phyloP scores from a whole-genome alignment of 257 asterid species.

The Rehmannia glutinosa region DNA sequence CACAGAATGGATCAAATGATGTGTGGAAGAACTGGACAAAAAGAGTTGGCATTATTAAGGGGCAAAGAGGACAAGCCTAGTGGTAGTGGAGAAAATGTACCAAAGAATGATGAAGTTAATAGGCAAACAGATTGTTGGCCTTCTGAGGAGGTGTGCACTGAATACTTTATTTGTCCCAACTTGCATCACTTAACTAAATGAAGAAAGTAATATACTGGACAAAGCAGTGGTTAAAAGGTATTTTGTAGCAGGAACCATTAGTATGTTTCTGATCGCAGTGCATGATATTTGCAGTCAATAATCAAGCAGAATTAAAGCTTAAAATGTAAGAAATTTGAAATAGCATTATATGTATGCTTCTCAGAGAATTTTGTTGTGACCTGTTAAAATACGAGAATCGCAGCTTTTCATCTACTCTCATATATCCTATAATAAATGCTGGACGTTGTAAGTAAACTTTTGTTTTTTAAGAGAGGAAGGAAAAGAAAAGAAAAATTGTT shows the following conservation, averaged over 20 bases:
- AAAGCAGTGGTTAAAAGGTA: neutral
- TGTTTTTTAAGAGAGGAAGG: no score
- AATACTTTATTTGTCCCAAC: conserved; percentile 9
- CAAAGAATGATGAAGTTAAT: conserved; percentile 36
- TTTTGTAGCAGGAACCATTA: conserved; percentile 4
- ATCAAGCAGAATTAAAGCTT: neutral
- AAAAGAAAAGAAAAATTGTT: neutral
- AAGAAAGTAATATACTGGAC: neutral
- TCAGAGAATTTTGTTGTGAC: neutral
- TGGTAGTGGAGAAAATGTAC: conserved; percentile 42
- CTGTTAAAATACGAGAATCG: conserved; percentile 1
- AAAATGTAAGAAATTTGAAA: neutral
- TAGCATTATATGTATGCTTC: neutral
- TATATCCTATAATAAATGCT: neutral
- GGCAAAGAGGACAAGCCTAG: conserved; percentile 44
- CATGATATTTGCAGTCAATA: conserved; percentile 5
- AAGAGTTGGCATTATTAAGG: conserved; percentile 57
- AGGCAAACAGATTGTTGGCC: conserved; percentile 33
- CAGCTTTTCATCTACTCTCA: neutral
- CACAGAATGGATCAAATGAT: conserved; percentile 96
- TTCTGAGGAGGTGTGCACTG: conserved; percentile 58
- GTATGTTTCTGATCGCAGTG: neutral
- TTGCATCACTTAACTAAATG: conserved; percentile 1
- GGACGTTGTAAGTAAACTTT: neutral
- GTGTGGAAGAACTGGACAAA: conserved; percentile 68